Base-by-base conservation (phyloP, 257 asterid species). In the Dorcoceras hygrometricum region DNA sequence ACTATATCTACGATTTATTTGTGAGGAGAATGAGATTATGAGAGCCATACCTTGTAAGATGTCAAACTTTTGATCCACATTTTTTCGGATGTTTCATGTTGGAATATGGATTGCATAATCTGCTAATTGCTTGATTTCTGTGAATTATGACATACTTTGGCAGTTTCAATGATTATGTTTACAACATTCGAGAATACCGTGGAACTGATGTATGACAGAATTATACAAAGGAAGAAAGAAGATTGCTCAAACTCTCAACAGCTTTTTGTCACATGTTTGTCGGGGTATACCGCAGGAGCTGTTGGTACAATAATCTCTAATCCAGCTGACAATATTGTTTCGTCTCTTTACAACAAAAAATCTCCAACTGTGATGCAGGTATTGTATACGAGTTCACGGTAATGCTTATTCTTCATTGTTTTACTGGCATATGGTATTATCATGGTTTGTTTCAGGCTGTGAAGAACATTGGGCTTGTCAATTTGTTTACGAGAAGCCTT, bases 111-210 rank as follows among this genome's bases (percentile, higher is more conserved):
- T 70, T 25, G 32, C 55, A 4, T 53, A 56, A 67, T 22, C 27
- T 51, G 62, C 10, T 69, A 23, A 28, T 23, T 34, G 43, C 51
- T 36, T 28, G 59, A 73, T 20, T 51, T 39, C 27, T 53, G 18
- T 51, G 18, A 59, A 55, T 62, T 28, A 50, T 46, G 22, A 16
- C 70, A 54, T 72, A 22, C 27, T 65, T 57, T 72, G 62, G 84
- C 89, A 84, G 95, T 84, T 71, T 82, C 95, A 59, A 83, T 85
- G 89, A 50, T 87, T 28, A 87, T 87, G 92, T 87, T 87, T 71
- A 74, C 88, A n/a, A 85, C 95, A 25, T 87, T 87, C 69, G 95
- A 87, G 74, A 85, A 85, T 70, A 80, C 90, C 2, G 88, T 85
- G 74, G 95, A 88, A 67, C 60, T 79, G 60, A 83, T 84, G 67